A percentile compares a stretch with the other conserved stretches of the same genome.
phyloP scores from a whole-genome alignment of 2,329 filamentous ascomycete species.

The Exophiala alcalophila region DNA sequence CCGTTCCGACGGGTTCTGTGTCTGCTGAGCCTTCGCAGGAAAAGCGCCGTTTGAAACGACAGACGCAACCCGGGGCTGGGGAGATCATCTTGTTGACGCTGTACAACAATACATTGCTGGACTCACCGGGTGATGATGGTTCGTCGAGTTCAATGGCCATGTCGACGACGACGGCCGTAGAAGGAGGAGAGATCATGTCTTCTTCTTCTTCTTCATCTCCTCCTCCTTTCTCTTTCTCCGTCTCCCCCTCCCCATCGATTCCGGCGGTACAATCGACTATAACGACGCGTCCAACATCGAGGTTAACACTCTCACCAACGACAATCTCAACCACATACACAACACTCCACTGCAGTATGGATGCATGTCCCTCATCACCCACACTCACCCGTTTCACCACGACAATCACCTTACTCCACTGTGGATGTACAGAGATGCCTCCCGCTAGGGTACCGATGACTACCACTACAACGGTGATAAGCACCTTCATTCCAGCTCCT shows the following conservation, averaged over 20 bases:
- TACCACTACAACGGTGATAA: too few relatives aligned
- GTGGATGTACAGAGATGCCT: constrained; percentile 24
- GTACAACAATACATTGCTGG: constrained; percentile 22
- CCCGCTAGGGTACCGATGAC: constrained; percentile 23
- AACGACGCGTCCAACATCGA: not conserved
- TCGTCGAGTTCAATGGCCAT: constrained; percentile 6
- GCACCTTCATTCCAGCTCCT: too few relatives aligned
- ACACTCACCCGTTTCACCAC: constrained; percentile 19
- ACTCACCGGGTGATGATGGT: not conserved
- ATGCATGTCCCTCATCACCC: too few relatives aligned
- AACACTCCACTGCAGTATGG: too few relatives aligned
- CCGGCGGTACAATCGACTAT: not conserved
- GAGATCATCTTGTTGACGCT: constrained; percentile 19
- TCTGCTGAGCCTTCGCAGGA: too few relatives aligned
- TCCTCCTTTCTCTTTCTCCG: not conserved
- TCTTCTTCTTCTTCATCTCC: not conserved
- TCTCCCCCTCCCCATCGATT: not conserved
- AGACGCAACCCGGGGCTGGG: too few relatives aligned
- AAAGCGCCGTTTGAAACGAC: constrained; percentile 10
- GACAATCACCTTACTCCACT: constrained; percentile 23
- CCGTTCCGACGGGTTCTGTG: constrained; percentile 1
- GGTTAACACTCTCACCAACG: constrained; percentile 12
- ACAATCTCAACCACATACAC: constrained; percentile 25
- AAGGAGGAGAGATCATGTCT: not conserved
- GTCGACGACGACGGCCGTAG: constrained; percentile 2